Conservation (phyloP, 2,329 filamentous ascomycete genomes). For the Epichloe scottii region DNA sequence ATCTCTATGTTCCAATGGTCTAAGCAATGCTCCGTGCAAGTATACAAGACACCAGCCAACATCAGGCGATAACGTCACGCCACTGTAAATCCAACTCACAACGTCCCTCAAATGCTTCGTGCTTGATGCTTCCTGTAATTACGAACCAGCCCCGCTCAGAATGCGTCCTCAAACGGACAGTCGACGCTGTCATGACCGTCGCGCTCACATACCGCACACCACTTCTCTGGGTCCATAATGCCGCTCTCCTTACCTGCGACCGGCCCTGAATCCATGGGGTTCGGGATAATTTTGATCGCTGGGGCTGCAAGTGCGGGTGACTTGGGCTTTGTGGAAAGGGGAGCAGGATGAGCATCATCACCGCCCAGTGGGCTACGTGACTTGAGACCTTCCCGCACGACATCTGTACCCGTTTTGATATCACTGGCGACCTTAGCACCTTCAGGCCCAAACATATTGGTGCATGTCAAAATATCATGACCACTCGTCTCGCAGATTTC, state of each 20-base stretch:
- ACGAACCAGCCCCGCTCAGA: slow-evolving; percentile 22
- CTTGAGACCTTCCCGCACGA: slow-evolving; percentile 24
- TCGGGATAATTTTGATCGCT: slow-evolving; percentile 40
- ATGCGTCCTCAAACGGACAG: slow-evolving; percentile 81
- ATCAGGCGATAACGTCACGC: slow-evolving; percentile 9
- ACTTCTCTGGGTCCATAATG: slow-evolving; percentile 72
- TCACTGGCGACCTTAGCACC: slow-evolving; percentile 22
- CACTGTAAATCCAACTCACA: slow-evolving; percentile 6
- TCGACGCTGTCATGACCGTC: slow-evolving; percentile 95
- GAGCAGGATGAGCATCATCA: slow-evolving; percentile 39
- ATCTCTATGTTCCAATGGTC: slow-evolving; percentile 19
- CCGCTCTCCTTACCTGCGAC: slow-evolving; percentile 69
- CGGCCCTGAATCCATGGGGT: slow-evolving; percentile 52
- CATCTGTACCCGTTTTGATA: slow-evolving; percentile 21
- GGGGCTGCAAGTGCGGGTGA: slow-evolving; percentile 22
- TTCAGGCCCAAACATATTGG: slow-evolving; percentile 63
- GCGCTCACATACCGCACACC: slow-evolving; percentile 92
- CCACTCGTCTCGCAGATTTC: slow-evolving; percentile 89
- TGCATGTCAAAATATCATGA: slow-evolving; percentile 90
- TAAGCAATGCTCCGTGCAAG: slow-evolving; percentile 15
- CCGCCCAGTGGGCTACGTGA: slow-evolving; percentile 23
- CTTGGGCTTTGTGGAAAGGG: slow-evolving; percentile 38
- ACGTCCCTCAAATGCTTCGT: neutral
- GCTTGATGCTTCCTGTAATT: neutral
- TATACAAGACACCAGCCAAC: slow-evolving; percentile 7